Percentiles rank a stretch among this genome's conserved stretches.
These are phyloP conservation scores for Grosmannia serpens DNA, from an alignment of 2,329 filamentous ascomycete genomes.

Conservation along the genomic window DNA sequence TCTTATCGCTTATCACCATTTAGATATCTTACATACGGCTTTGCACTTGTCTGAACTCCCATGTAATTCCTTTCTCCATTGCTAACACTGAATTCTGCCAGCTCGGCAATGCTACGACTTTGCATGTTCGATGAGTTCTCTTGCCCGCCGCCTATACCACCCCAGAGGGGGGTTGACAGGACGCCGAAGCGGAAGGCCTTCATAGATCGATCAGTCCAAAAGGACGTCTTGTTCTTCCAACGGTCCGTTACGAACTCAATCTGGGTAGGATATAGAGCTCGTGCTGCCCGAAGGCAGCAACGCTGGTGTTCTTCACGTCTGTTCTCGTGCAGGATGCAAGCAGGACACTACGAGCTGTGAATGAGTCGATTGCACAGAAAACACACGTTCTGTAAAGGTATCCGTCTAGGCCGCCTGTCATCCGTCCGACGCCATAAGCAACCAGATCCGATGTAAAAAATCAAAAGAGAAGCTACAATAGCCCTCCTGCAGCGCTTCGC, in stretches of 20 bases:
- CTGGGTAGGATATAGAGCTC: constrained; percentile 53
- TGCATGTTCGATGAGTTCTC: constrained; percentile 27
- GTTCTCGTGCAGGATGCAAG: not conserved
- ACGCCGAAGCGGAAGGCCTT: constrained; percentile 25
- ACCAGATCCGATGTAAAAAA: not conserved
- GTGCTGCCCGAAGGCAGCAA: constrained; percentile 66
- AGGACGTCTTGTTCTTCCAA: constrained; percentile 50
- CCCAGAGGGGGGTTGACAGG: constrained; percentile 18
- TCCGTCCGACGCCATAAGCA: not conserved
- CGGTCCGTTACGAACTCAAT: constrained; percentile 71
- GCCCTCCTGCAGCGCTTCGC: not conserved
- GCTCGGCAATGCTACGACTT: not conserved
- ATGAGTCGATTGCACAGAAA: not conserved
- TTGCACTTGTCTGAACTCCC: too few species aligned
- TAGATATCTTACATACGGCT: too few species aligned
- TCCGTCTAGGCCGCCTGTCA: not conserved
- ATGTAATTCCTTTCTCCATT: too few species aligned
- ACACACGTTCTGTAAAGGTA: not conserved
- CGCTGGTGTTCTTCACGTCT: constrained; percentile 37
- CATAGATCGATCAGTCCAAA: constrained; percentile 21
- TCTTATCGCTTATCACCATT: too few species aligned
- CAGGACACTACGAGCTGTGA: not conserved
- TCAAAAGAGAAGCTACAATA: not conserved
- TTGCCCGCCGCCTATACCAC: constrained; percentile 27
- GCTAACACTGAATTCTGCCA: too few species aligned